These are phyloP conservation scores for Cornus controversa DNA, from an alignment of 148 eudicot species.

Conservation along the genomic window DNA sequence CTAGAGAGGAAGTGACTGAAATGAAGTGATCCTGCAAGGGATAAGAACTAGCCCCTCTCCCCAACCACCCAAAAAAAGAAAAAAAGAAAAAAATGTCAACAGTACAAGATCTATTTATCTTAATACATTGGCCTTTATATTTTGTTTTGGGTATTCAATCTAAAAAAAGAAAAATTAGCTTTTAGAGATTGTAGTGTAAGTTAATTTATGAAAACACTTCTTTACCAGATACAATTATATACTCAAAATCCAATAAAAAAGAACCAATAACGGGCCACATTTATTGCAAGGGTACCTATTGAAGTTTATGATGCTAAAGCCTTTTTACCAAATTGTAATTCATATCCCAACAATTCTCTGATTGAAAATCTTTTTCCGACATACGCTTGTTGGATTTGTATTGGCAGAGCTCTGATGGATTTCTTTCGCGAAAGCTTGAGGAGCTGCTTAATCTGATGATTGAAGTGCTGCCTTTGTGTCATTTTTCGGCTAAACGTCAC, in stretches of 20 bases:
- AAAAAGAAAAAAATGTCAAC: too few species aligned
- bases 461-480: conserved; percentile 73
- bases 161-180: neutral
- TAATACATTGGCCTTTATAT: neutral
- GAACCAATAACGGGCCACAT: neutral
- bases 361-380: too few species aligned
- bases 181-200: neutral
- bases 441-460: conserved; percentile 69
- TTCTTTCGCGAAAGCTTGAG: conserved; percentile 58
- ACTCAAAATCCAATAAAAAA: neutral
- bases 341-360: too few species aligned
- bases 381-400: conserved; percentile 3
- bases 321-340: neutral
- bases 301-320: neutral
- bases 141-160: neutral
- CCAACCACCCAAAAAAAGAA: neutral
- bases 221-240: neutral
- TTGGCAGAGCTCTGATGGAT: conserved; percentile 55
- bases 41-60: too few species aligned
- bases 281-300: neutral
- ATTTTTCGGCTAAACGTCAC: conserved; percentile 90
- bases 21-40: neutral
- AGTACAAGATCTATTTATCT: neutral
- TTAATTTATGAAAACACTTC: neutral
- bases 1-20: neutral